Percentiles rank a stretch among this genome's conserved stretches.
Evolutionary conservation across 345 rosid genomes (phyloP).

Genomic region (Sonneratia caseolaris): DNA sequence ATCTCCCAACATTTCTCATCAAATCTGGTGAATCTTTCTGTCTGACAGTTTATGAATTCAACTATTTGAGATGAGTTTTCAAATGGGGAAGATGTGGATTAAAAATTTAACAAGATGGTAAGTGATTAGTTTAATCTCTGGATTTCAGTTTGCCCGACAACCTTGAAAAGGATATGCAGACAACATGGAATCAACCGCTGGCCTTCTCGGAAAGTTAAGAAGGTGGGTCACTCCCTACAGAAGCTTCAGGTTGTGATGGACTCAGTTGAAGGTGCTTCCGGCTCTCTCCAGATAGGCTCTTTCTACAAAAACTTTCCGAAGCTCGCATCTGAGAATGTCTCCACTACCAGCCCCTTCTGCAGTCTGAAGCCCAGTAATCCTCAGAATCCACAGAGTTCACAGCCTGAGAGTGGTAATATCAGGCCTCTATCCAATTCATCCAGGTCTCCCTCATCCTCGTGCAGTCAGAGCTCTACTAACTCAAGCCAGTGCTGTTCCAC

Average conservation of each 20-base stretch:
- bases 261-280: slow-evolving; percentile 70
- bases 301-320: slow-evolving; percentile 63
- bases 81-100: no score
- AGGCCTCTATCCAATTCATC: slow-evolving; percentile 20
- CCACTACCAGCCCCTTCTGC: slow-evolving; percentile 23
- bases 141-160: slow-evolving; percentile 91
- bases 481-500: slow-evolving; percentile 72
- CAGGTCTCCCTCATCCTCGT: slow-evolving; percentile 58
- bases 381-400: slow-evolving; percentile 16
- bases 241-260: slow-evolving; percentile 71
- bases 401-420: slow-evolving; percentile 21
- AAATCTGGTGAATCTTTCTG: not conserved
- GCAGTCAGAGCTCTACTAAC: slow-evolving; percentile 51
- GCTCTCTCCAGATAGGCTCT: slow-evolving; percentile 51
- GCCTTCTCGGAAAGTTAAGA: slow-evolving; percentile 97
- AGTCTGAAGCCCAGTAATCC: slow-evolving; percentile 14
- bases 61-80: not conserved
- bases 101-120: not conserved
- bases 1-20: not conserved
- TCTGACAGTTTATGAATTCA: not conserved
- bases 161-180: slow-evolving; percentile 91
- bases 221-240: slow-evolving; percentile 81
- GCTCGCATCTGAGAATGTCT: slow-evolving; percentile 40
- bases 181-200: slow-evolving; percentile 81
- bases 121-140: slow-evolving; percentile 6